These are phyloP conservation scores for Trypanosoma vivax DNA, from an alignment of 208 protist species.

Conservation along the genomic window DNA sequence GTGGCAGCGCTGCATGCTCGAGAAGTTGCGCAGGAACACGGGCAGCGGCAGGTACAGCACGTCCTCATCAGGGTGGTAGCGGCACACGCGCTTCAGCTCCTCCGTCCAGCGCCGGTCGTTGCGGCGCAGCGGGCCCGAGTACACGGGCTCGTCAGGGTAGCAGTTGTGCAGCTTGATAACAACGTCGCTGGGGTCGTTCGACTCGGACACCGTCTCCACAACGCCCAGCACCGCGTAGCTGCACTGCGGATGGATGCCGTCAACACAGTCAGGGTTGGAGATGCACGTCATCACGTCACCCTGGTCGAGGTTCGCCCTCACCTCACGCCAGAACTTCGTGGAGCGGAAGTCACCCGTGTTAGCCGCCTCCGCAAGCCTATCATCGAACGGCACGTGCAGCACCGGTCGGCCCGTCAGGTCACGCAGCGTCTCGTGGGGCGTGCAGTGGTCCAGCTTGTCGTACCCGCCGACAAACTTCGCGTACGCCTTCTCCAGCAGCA, in stretches of 20 bases:
- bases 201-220: slow-evolving; percentile 46
- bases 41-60: slow-evolving; percentile 65
- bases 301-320: slow-evolving; percentile 45
- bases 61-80: slow-evolving; percentile 41
- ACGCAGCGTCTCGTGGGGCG: slow-evolving; percentile 76
- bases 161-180: slow-evolving; percentile 70
- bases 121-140: slow-evolving; percentile 51
- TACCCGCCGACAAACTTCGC: slow-evolving; percentile 89
- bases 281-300: slow-evolving; percentile 76
- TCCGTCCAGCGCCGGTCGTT: slow-evolving; percentile 57
- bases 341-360: slow-evolving; percentile 56
- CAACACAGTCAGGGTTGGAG: slow-evolving; percentile 35
- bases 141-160: slow-evolving; percentile 44
- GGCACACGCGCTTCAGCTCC: slow-evolving; percentile 54
- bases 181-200: slow-evolving; percentile 42
- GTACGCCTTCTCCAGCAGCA: slow-evolving; percentile 89
- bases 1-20: slow-evolving; percentile 71
- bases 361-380: slow-evolving; percentile 59
- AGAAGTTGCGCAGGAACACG: slow-evolving; percentile 74
- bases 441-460: slow-evolving; percentile 71
- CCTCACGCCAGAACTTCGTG: slow-evolving; percentile 60
- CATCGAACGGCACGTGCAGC: slow-evolving; percentile 60
- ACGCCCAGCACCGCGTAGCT: slow-evolving; percentile 71
- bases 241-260: slow-evolving; percentile 78
- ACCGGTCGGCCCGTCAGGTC: slow-evolving; percentile 86